Base-by-base conservation (phyloP, 768 basidiomycete genomes). In the Cystofilobasidium ferigula region DNA sequence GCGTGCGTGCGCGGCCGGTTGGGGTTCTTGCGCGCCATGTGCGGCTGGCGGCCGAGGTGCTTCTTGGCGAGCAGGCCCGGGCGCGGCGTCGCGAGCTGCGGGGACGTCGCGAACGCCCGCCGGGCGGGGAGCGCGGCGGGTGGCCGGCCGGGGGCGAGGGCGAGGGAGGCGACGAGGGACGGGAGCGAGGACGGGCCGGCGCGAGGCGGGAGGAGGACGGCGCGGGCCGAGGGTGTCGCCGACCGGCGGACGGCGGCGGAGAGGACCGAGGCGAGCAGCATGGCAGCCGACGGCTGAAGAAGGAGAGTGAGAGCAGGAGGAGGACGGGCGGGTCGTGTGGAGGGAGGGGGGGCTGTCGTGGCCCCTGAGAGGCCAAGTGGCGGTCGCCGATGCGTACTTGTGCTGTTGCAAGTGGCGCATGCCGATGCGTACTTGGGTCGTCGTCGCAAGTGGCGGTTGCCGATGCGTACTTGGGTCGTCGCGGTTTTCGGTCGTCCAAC, bases 111-210 rank as follows among this genome's bases (percentile, higher is more conserved):
- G 63, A 64, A 59, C 9, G 28, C 47, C 12, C 63, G 57, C 14
- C 16, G 35, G 18, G 56, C 22, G 32, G 57, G 4, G n/a, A 18
- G 43, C 22, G 10, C 28, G 22, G 47, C 1, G 26, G 40, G 34
- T 20, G 32, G 47, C 34, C 8, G n/a, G 26, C 26, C 6, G n/a
- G 28, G 54, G 36, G 14, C 20, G 32, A 58, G 32, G 4, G 63
- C 59, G 57, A 58, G 63, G 16, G 42, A 57, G 26, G 63, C 51
- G n/a, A 64, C 18, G 32, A 64, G 57, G 12, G 38, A 48, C 8
- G 57, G 40, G 18, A 48, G 57, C 16, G 57, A 34, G 14, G 43
- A 47, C 14, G 38, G 43, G n/a, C n/a, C n/a, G n/a, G n/a, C n/a
- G n/a, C n/a, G n/a, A n/a, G n/a, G n/a, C n/a, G n/a, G n/a, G n/a